Conservation (phyloP, 164 flowering plant genomes). For the Sedum album region DNA sequence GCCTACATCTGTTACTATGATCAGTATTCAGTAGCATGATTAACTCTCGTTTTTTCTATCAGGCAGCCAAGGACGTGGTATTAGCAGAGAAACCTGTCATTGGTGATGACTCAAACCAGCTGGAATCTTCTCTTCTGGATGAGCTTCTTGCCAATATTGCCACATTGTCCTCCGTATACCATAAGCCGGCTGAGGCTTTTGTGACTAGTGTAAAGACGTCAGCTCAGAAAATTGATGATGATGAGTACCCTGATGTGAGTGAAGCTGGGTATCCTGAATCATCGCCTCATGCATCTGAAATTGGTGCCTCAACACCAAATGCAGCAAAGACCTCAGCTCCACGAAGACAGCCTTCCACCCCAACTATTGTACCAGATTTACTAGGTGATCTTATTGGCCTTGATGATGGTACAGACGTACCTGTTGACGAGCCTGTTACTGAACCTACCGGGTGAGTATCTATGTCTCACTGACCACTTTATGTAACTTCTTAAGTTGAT, state of each 20-base stretch:
- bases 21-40: background rate
- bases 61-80: slow-evolving; percentile 99
- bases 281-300: no score
- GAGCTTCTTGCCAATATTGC: slow-evolving; percentile 99
- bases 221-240: slow-evolving; percentile 77
- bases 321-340: slow-evolving; percentile 13
- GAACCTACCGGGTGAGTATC: slow-evolving; percentile 53
- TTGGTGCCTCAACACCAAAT: slow-evolving; percentile 46
- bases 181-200: slow-evolving; percentile 95
- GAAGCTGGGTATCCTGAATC: slow-evolving; percentile 73
- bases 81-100: slow-evolving; percentile 99
- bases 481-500: background rate
- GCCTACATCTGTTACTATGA: background rate
- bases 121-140: slow-evolving; percentile 88
- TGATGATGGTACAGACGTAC: slow-evolving; percentile 67
- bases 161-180: slow-evolving; percentile 97
- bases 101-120: slow-evolving; percentile 91
- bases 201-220: slow-evolving; percentile 79
- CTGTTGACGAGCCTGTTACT: slow-evolving; percentile 63
- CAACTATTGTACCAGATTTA: slow-evolving; percentile 57
- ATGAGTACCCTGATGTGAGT: slow-evolving; percentile 75
- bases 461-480: background rate
- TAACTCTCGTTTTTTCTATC: slow-evolving; percentile 8
- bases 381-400: slow-evolving; percentile 89
- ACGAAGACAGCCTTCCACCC: slow-evolving; percentile 25